Percentiles rank a stretch among this genome's conserved stretches.
These are phyloP conservation scores for Yamadazyma mexicana DNA, from an alignment of 1,139 yeast genomes.

Conservation along the genomic window DNA sequence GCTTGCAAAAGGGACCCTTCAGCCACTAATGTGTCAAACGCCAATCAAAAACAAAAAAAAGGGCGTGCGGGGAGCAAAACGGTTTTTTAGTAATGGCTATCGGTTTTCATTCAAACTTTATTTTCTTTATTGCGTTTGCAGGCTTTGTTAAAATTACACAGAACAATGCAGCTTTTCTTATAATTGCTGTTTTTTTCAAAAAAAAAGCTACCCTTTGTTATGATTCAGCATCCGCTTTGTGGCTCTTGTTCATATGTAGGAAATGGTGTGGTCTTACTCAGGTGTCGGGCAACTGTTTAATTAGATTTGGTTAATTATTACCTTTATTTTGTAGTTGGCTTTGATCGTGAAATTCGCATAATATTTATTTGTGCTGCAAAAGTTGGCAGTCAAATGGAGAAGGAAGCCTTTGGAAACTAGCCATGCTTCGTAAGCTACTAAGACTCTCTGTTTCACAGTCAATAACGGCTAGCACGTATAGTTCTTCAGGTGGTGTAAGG, in stretches of 20 bases:
- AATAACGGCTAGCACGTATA: not conserved
- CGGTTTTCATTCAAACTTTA: not conserved
- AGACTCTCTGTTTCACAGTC: not conserved
- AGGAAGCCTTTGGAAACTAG: not conserved
- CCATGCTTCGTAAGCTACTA: not conserved
- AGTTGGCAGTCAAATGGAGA: too few species aligned
- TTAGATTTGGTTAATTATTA: too few species aligned
- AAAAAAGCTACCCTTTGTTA: too few species aligned
- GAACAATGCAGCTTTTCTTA: too few species aligned
- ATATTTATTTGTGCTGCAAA: too few species aligned
- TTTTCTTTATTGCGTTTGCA: too few species aligned
- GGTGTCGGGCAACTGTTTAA: too few species aligned
- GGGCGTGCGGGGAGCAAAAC: constrained; percentile 1
- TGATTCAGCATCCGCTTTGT: too few species aligned
- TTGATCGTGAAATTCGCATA: too few species aligned
- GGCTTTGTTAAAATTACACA: not conserved
- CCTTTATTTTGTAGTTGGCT: too few species aligned
- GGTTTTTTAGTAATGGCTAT: not conserved
- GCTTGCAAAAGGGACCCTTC: not conserved
- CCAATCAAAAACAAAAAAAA: not conserved
- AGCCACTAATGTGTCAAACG: not conserved
- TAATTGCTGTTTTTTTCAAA: not conserved
- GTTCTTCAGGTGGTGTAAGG: not conserved
- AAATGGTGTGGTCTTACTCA: too few species aligned
- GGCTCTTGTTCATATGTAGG: too few species aligned